Evolutionary conservation across 2,329 filamentous ascomycete genomes (phyloP), one percentile per base, ranked within the genome.

Genomic region (Phaeomoniella chlamydospora): DNA sequence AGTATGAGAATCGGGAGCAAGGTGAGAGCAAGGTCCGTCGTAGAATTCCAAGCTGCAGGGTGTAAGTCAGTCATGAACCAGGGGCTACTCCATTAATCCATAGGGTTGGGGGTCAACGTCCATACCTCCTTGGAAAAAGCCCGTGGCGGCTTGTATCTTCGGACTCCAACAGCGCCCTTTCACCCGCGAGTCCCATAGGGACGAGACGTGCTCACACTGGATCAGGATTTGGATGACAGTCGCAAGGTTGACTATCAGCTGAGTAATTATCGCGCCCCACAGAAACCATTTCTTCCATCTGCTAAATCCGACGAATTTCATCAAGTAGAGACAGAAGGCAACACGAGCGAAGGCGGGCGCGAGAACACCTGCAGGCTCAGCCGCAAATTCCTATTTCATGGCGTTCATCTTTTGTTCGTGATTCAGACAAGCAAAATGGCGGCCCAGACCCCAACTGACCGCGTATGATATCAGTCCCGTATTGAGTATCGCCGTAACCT

Each of bases 231-330:
- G n/a, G 13, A 38, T 22, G 12, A 38, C 22, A 15, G 15, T 35
- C 6, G 14, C 31, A 14, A 38, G n/a, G 32, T 38, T 38, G 17
- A 38, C 31, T 6, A 38, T n/a, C 5, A 38, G 13, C 18, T 38
- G 36, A 6, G 31, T 19, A 13, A 15, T 10, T 10, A 38, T 35
- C 15, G 16, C 15, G 19, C 15, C 17, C 26, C 29, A 38, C 12
- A 35, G 33, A 13, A 35, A 5, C 22, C 29, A 34, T 35, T 19
- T 10, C 13, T 18, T 15, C 17, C 31, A 18, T 14, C 29, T 34
- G 18, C 16, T 35, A 13, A 29, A 11, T 13, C 36, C 36, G 15
- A 38, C 18, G 33, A 38, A 38, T 18, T 38, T 38, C 13, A 38
- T 31, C 15, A 38, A 14, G 15, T 38, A 38, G 11, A 38, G 13